Base-by-base conservation (phyloP, 1,139 yeast species). In the Yamadazyma mexicana region DNA sequence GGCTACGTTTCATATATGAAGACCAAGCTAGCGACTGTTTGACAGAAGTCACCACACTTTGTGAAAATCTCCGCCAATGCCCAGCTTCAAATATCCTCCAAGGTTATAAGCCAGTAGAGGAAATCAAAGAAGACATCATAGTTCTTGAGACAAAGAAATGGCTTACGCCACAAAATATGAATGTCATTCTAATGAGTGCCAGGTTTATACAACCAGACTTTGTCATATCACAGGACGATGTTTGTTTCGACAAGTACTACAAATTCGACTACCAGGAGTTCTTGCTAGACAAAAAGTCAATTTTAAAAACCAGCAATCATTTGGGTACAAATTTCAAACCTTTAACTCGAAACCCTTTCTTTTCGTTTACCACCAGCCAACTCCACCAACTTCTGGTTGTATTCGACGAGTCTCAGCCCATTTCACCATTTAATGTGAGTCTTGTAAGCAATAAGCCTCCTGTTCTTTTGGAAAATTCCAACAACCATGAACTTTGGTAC, bases 401-500 rank as follows among this genome's bases (percentile, higher is more conserved):
- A 5, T 34, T 15, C 14, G 24, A 26, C 25, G 35, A 33, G 24
- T 15, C 22, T 5, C 9, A 10, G 16, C 3, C 5, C 3, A 4
- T n/a, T 10, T n/a, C 11, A 3, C 4, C 23, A 5, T 17, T 43
- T 7, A 38, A 37, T n/a, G 41, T 43, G 10, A 47, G 34, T 26
- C 33, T 28, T 16, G 34, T 31, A 14, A 24, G 12, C 17, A 24
- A 31, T 1, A 5, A 2, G 1, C 14, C 17, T 2, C 53, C 52
- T 1, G 34, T 34, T n/a, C 35, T 48, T 10, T 14, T 42, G 2
- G 44, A 42, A 25, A 14, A 35, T 17, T 37, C 46, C 3, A 8
- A 28, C n/a, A 40, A 32, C 15, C 37, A 38, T 42, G 84, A 82
- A 42, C 44, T 78, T 25, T 83, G 88, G 89, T 54, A 61, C 5